These are phyloP conservation scores for Xylariales sp. DNA, from an alignment of 2,329 filamentous ascomycete species.

Conservation along the genomic window DNA sequence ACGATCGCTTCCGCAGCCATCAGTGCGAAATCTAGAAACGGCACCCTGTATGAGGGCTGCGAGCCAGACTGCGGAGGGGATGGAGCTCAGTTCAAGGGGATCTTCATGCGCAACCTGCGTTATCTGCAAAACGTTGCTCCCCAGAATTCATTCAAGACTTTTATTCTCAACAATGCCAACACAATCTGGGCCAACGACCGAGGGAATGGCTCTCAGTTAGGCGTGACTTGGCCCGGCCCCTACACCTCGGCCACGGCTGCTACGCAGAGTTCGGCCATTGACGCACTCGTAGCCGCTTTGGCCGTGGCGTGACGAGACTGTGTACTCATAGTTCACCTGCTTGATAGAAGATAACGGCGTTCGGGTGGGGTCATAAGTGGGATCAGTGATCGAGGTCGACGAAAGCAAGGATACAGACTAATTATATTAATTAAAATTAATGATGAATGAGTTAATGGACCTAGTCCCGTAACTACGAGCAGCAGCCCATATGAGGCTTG, in stretches of 20 bases:
- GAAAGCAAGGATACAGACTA: no score
- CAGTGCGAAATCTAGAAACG: conserved; percentile 33
- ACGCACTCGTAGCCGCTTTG: conserved; percentile 23
- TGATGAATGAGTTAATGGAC: conserved; percentile 1
- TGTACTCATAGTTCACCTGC: background rate
- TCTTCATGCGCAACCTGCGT: conserved; percentile 61
- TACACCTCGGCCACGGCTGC: conserved; percentile 21
- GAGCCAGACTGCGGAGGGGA: conserved; percentile 48
- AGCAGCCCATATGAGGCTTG: no score
- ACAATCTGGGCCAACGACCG: conserved; percentile 29
- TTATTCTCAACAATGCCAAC: conserved; percentile 30
- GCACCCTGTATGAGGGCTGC: conserved; percentile 50
- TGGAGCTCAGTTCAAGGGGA: conserved; percentile 63
- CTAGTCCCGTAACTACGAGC: no score
- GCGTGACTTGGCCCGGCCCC: conserved; percentile 26
- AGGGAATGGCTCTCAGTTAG: conserved; percentile 24
- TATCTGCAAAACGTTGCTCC: conserved; percentile 47
- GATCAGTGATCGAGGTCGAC: background rate
- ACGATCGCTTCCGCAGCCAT: conserved; percentile 50
- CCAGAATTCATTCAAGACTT: conserved; percentile 36
- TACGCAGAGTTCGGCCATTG: conserved; percentile 26
- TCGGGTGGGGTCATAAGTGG: background rate
- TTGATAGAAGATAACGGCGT: background rate
- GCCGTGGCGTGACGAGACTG: conserved; percentile 16
- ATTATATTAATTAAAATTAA: no score